Percentiles rank a stretch among this genome's conserved stretches.
Evolutionary conservation across 2,329 filamentous ascomycete species (phyloP).

Genomic region (Neofusicoccum cordaticola): DNA sequence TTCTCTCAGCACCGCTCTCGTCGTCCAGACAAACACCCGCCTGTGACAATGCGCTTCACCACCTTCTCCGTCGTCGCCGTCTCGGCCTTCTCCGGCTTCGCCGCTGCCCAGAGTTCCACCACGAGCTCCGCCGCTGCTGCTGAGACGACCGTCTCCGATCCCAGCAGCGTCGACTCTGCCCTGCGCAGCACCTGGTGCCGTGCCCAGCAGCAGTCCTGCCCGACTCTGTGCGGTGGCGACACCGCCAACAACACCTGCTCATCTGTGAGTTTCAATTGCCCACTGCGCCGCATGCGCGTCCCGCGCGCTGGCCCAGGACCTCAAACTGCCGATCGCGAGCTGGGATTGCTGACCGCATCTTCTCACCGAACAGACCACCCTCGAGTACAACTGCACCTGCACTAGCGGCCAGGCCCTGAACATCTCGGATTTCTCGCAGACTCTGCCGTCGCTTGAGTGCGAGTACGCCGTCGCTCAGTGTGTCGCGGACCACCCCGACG

Average conservation of each 20-base stretch:
- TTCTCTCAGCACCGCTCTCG: background rate
- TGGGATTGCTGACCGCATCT: slow-evolving; percentile 23
- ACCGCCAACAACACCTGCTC: slow-evolving; percentile 55
- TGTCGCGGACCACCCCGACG: slow-evolving; percentile 44
- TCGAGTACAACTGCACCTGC: slow-evolving; percentile 59
- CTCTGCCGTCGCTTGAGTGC: slow-evolving; percentile 46
- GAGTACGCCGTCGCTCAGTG: slow-evolving; percentile 37
- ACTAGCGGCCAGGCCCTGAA: slow-evolving; percentile 53
- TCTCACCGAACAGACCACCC: slow-evolving; percentile 39
- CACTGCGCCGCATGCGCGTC: background rate
- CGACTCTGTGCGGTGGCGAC: slow-evolving; percentile 55
- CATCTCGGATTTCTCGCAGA: slow-evolving; percentile 55
- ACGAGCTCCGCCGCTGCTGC: background rate
- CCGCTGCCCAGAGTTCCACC: slow-evolving; percentile 1
- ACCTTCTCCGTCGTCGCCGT: slow-evolving; percentile 8
- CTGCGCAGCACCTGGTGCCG: slow-evolving; percentile 54
- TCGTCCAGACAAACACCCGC: background rate
- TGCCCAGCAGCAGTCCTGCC: slow-evolving; percentile 59
- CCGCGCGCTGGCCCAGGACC: background rate
- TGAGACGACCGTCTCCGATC: slow-evolving; percentile 24
- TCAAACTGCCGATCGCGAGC: background rate
- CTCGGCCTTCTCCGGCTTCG: slow-evolving; percentile 13
- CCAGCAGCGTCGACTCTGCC: slow-evolving; percentile 37
- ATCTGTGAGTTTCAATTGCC: slow-evolving; percentile 44
- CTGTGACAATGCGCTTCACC: slow-evolving; percentile 16